Evolutionary conservation across 768 basidiomycete genomes (phyloP).

Genomic region (Naematelia aurantialba): DNA sequence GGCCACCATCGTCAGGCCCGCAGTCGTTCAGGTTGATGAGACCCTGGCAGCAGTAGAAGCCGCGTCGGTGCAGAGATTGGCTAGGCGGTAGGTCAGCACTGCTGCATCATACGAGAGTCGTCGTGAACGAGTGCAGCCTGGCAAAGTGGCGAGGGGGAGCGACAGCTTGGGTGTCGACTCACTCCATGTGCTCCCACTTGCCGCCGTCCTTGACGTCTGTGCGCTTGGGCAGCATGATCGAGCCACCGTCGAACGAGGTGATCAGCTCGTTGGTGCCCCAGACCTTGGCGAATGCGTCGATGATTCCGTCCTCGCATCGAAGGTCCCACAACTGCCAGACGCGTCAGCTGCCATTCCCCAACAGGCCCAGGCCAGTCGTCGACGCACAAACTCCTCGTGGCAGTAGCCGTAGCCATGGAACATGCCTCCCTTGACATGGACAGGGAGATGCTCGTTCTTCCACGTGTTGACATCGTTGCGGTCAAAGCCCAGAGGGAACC

Average conservation of each 20-base stretch:
- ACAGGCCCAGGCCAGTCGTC: not conserved
- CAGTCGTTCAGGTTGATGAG: constrained; percentile 24
- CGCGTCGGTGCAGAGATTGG: constrained; percentile 21
- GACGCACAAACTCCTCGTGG: constrained; percentile 30
- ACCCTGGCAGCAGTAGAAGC: constrained; percentile 28
- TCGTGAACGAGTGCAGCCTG: too few species aligned
- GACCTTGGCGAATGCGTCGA: constrained; percentile 37
- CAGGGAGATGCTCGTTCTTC: constrained; percentile 37
- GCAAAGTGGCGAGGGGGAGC: too few species aligned
- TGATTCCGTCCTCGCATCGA: constrained; percentile 34
- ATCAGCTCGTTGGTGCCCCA: constrained; percentile 45
- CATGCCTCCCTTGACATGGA: constrained; percentile 34
- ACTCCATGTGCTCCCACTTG: constrained; percentile 33
- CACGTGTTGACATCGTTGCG: constrained; percentile 40
- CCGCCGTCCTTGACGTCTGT: constrained; percentile 16
- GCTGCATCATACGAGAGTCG: not conserved
- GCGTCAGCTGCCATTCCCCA: too few species aligned
- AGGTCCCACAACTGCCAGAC: constrained; percentile 33
- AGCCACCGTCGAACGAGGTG: constrained; percentile 26
- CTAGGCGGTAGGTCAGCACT: not conserved
- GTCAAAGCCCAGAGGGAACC: constrained; percentile 42
- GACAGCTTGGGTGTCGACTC: not conserved
- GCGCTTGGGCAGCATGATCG: constrained; percentile 29
- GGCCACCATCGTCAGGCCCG: constrained; percentile 43
- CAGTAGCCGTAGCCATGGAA: constrained; percentile 25